Conservation (phyloP, 805 yeast genomes). For the Nakazawaea holstii region DNA sequence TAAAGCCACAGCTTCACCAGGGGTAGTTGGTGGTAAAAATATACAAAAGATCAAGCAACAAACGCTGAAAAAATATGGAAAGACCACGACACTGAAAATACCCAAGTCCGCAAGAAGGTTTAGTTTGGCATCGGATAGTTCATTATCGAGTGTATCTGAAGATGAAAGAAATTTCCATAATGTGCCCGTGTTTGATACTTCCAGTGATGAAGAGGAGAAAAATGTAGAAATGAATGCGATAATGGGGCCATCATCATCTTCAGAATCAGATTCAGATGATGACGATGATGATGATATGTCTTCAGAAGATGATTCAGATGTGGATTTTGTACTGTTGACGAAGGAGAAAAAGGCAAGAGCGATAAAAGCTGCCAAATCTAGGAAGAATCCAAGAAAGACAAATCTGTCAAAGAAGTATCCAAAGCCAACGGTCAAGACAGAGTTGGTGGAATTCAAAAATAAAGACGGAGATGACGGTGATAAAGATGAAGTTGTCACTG, state of each 20-base stretch:
- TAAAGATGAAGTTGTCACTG: slow-evolving; percentile 34
- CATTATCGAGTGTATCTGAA: slow-evolving; percentile 16
- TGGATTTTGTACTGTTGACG: slow-evolving; percentile 68
- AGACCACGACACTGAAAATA: slow-evolving; percentile 8
- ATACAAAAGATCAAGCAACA: slow-evolving; percentile 21
- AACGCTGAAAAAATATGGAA: slow-evolving; percentile 23
- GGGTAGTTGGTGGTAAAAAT: slow-evolving; percentile 16
- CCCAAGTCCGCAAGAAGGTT: slow-evolving; percentile 17
- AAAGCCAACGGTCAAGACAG: slow-evolving; percentile 7
- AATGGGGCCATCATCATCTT: slow-evolving; percentile 21
- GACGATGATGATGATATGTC: slow-evolving; percentile 29
- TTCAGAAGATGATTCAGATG: slow-evolving; percentile 60
- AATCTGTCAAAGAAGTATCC: slow-evolving; percentile 8
- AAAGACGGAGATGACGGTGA: slow-evolving; percentile 13
- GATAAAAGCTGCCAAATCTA: slow-evolving; percentile 37
- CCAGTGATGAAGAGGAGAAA: slow-evolving; percentile 26
- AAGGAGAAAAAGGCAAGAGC: slow-evolving; percentile 59
- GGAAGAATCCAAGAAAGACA: slow-evolving; percentile 19
- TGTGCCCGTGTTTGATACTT: slow-evolving; percentile 25
- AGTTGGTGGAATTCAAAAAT: neutral
- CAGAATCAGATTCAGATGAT: slow-evolving; percentile 33
- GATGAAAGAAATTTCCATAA: slow-evolving; percentile 14
- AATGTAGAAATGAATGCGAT: slow-evolving; percentile 19
- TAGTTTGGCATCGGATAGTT: slow-evolving; percentile 20
- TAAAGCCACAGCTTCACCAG: slow-evolving; percentile 12